Base-by-base conservation (phyloP, 2,329 filamentous ascomycete species). In the Capronia epimyces region DNA sequence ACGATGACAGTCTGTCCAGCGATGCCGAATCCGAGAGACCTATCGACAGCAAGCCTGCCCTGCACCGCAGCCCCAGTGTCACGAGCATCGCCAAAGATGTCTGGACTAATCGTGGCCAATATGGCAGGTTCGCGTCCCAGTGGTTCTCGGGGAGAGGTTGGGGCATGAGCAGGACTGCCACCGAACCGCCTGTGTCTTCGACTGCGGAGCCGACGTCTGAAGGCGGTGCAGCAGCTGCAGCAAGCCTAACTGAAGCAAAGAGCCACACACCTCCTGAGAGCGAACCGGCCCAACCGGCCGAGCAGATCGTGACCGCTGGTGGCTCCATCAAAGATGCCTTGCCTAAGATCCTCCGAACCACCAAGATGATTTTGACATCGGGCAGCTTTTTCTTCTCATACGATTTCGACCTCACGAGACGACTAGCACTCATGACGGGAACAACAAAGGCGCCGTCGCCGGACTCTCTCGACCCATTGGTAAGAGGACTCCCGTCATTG, bases 311-410 rank as follows among this genome's bases (percentile, higher is more conserved):
- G 13, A 16, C 36, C 25, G n/a, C n/a, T n/a, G 46, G 42, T 16
- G 50, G 45, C 16, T 55, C 57, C 15, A 72, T 77, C 3, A 69
- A 76, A 48, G 75, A 75, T 32, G 69, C 97, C 25, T 73, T 95
- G 9, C 91, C 91, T 1, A 95, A 95, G 64, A 75, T 97, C 32
- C 69, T 98, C 36, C 80, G 86, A 34, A 94, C 87, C 25, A 84
- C 89, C 1, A 87, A 87, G 63, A 80, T 97, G 49, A 80, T 95
- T 53, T 91, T 96, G 64, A 83, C 86, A 1, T 89, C 86, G 0
- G 79, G 79, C 56, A 96, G 88, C 66, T 97, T 96, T 68, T 97
- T 86, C 73, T 98, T 91, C 67, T 90, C 90, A 0, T 96, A 98
- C 66, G 93, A 98, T 58, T 79, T 91, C 65, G 90, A 98, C 65